phyloP scores from a whole-genome alignment of 352 stramenopile species.

The Phytophthora agathidicida region DNA sequence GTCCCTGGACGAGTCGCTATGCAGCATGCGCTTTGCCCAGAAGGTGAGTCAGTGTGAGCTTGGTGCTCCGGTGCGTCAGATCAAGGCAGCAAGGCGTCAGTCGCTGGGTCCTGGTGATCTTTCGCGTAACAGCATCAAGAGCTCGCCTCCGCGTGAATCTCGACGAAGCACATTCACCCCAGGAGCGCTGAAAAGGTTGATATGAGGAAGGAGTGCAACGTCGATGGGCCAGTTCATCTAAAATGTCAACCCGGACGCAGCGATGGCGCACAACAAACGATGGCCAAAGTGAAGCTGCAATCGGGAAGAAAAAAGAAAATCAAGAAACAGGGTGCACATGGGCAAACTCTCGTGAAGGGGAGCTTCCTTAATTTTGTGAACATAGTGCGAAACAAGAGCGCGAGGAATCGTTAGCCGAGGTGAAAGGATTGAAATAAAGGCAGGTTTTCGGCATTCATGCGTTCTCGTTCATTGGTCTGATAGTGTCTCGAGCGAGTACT shows the following conservation, averaged over 20 bases:
- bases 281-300: background rate
- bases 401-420: constrained; percentile 21
- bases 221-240: background rate
- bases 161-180: constrained; percentile 51
- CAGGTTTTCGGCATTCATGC: constrained; percentile 29
- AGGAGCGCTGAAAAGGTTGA: constrained; percentile 26
- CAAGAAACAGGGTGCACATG: constrained; percentile 21
- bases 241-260: background rate
- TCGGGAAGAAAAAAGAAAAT: constrained; percentile 30
- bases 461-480: constrained; percentile 2
- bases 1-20: constrained; percentile 97
- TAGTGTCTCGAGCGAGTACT: background rate
- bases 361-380: constrained; percentile 29
- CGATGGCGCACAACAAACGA: background rate
- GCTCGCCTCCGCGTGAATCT: constrained; percentile 32
- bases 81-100: constrained; percentile 60
- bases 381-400: constrained; percentile 25
- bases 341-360: constrained; percentile 24
- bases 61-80: constrained; percentile 92
- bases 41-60: constrained; percentile 98
- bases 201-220: constrained; percentile 25
- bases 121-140: constrained; percentile 24
- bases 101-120: constrained; percentile 34
- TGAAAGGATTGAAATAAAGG: constrained; percentile 32
- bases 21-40: constrained; percentile 97